Evolutionary conservation across 2,329 filamentous ascomycete species (phyloP), one percentile per base, ranked within the genome.

Genomic region (Sclerotinia sclerotiorum): DNA sequence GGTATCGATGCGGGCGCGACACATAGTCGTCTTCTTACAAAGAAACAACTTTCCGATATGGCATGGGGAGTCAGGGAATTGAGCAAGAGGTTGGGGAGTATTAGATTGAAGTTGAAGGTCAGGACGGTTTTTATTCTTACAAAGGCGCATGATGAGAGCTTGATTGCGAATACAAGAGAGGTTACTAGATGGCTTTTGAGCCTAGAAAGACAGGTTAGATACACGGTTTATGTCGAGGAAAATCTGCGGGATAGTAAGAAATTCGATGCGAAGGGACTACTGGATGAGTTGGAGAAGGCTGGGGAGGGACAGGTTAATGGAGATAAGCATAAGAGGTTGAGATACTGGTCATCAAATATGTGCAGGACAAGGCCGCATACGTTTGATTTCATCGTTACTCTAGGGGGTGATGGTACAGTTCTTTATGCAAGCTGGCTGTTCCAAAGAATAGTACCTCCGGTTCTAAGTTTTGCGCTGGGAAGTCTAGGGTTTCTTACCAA

Each of bases 361-460:
- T 97, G 93, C 74, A 85, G 85, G 60, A 84, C 87, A 52, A 85
- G 89, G 69, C 94, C 94, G 5, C 93, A 97, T 74, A 90, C 88
- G 0, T 97, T 98, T 77, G 95, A 99, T 79, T 96, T 99, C 76
- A 89, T 96, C 64, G 87, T 99, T 58, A 96, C 94, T 0, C 85
- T 97, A 3, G 94, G 93, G 61, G 95, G 95, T 17, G 95, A 99
- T 77, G 95, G 95, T n/a, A 99, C 95, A 0, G 94, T 99, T 8
- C 83, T 99, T 15, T 98, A 97, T 77, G 92, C 94, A 5, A 97
- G 93, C 76, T 98, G 94, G 94, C 84, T 99, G 1, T 99, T 99
- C 78, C 95, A 99, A 81, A 88, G 92, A 54, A 91, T 98, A 58
- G 94, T 98, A 0, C 95, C 95, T 7, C 95, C 95, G 0, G 93